Evolutionary conservation across 345 rosid genomes (phyloP).

Genomic region (Ceriops zippeliana): DNA sequence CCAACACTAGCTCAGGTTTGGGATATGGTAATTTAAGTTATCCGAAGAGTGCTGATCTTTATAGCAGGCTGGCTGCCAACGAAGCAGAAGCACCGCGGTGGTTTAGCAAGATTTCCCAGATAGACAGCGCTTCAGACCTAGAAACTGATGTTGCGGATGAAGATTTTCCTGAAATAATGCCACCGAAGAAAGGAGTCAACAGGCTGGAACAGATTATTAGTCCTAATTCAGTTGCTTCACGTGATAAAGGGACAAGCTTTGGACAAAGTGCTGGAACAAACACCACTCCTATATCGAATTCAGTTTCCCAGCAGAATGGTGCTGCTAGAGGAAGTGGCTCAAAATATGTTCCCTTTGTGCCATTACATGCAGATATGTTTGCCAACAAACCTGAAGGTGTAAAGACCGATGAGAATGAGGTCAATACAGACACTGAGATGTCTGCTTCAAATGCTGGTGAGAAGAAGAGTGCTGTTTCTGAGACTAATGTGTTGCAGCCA

Average conservation of each 20-base stretch:
- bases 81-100: constrained; percentile 79
- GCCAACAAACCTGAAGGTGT: constrained; percentile 46
- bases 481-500: constrained; percentile 8
- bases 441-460: constrained; percentile 21
- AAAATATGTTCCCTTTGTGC: constrained; percentile 63
- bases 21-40: constrained; percentile 25
- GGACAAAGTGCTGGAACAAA: constrained; percentile 8
- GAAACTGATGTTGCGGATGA: constrained; percentile 22
- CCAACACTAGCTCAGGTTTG: constrained; percentile 30
- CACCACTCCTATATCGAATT: constrained; percentile 12
- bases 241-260: background rate
- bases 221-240: constrained; percentile 15
- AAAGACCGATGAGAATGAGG: constrained; percentile 24
- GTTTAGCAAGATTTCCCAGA: constrained; percentile 68
- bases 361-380: constrained; percentile 74
- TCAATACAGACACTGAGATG: too few species aligned
- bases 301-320: constrained; percentile 28
- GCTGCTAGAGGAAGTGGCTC: constrained; percentile 35
- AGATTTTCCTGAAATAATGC: constrained; percentile 37
- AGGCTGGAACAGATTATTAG: constrained; percentile 46
- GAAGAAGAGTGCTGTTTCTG: constrained; percentile 16
- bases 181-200: constrained; percentile 33
- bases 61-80: constrained; percentile 57
- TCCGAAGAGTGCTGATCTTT: constrained; percentile 39
- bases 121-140: constrained; percentile 45